Evolutionary conservation across 495 filamentous ascomycete species (phyloP), one percentile per base, ranked within the genome.

Genomic region (Peziza echinospora): DNA sequence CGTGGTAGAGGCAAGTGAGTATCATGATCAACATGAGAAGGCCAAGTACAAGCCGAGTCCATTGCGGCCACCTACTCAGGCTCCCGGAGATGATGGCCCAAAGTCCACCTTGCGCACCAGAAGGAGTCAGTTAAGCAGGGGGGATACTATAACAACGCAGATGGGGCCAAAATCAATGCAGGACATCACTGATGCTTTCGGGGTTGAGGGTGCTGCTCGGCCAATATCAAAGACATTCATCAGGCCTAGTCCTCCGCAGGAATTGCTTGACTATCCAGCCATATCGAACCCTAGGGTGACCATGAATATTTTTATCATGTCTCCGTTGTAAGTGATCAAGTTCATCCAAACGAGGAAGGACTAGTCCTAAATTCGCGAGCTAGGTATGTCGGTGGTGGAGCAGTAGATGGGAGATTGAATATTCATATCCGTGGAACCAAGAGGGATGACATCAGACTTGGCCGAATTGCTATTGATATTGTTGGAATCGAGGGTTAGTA

Each of bases 401-500:
- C 53, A 24, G 49, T 66, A 16, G 64, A 67, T 51, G 64, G 65
- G 17, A 53, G 55, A 39, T 43, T 67, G 16, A 56, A 57, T 41
- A 51, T 67, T 16, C 53, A 53, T 34, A 59, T 67, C 24, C 58
- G 58, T 44, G 58, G 58, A 28, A 63, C 61, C 26, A 26, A 51
- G 22, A 42, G 49, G 10, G 53, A 54, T 24, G 49, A 53, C 50
- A 55, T 67, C 9, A 54, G 59, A 22, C 51, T 75, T 28, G 62
- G 58, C 9, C 52, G 65, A 39, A 61, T 75, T 10, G 65, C 62
- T 5, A 58, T 71, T 41, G 70, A 67, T 51, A 53, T 75, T 16
- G 45, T 72, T 41, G 72, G 72, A 0, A 56, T 71, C 40, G 68
- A 72, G 58, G 72, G 73, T 53, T 53, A 62, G 47, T 50, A 50